A percentile compares a stretch with the other conserved stretches of the same genome.
Conservation (phyloP, 106 monocot genomes). For the Ottelia alismoides region DNA sequence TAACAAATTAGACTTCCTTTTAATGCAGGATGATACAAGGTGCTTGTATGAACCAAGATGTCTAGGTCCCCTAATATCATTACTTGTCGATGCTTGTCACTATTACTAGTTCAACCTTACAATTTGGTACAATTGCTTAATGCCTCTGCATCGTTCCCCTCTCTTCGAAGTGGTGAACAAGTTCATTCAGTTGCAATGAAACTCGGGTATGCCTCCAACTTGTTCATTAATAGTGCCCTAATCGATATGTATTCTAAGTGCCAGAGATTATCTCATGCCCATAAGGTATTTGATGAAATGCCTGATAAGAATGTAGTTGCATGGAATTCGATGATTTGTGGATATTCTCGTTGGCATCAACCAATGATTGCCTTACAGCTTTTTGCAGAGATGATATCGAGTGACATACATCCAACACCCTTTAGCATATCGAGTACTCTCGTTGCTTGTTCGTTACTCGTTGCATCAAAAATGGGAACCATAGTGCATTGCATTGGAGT, state of each 20-base stretch:
- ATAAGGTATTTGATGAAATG: too few relatives aligned
- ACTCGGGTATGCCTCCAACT: conserved; percentile 19
- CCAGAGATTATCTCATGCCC: not conserved
- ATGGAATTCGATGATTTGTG: too few relatives aligned
- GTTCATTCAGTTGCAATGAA: conserved; percentile 19
- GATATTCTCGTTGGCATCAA: conserved; percentile 4
- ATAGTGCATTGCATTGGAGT: conserved; percentile 22
- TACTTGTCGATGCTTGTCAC: too few relatives aligned
- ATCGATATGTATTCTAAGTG: conserved; percentile 17
- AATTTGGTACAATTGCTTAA: conserved; percentile 21
- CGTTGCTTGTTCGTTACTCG: conserved; percentile 11
- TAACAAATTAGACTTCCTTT: too few relatives aligned
- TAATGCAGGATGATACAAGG: too few relatives aligned
- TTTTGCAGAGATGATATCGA: conserved; percentile 11
- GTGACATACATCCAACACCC: conserved; percentile 6
- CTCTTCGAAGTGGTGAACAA: conserved; percentile 4
- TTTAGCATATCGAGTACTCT: conserved; percentile 20
- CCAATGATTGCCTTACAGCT: conserved; percentile 1
- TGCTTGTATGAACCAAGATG: too few relatives aligned
- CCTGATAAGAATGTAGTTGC: too few relatives aligned
- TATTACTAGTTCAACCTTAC: too few relatives aligned
- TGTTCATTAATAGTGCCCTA: conserved; percentile 24
- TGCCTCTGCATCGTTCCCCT: conserved; percentile 5
- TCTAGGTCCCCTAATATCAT: too few relatives aligned
- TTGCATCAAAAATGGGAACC: not conserved